Evolutionary conservation across 805 yeast genomes (phyloP), one percentile per base, ranked within the genome.

Genomic region (Priceomyces carsonii): DNA sequence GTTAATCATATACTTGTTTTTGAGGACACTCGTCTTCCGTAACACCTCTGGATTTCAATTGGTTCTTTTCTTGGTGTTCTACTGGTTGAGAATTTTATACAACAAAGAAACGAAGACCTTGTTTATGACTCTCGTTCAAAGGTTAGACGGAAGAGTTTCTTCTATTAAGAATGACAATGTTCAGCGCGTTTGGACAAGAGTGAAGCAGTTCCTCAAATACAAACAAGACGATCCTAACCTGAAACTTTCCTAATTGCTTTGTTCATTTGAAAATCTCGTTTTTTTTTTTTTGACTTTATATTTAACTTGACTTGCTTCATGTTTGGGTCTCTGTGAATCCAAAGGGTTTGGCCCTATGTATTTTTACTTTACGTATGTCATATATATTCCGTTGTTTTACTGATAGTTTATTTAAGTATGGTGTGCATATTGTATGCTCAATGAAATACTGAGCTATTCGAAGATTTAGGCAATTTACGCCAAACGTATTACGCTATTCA

Each of bases 21-120:
- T 79, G 35, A 83, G 86, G 53, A 80, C 90, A 0, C 32, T 81
- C 15, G 55, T 81, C 26, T 63, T 83, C 52, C 75, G 82, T 59
- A 82, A 82, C 29, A 70, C 85, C 8, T 71, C 88, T 2, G 93
- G 93, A 3, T 82, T 69, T 55, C 85, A 83, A 32, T 65, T 85
- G 51, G 71, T 71, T 10, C 52, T 75, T 28, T 82, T 80, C 55
- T 45, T 70, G 35, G 55, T 72, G 39, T 78, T 85, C 53, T 80
- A 78, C 62, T 84, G 91, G 89, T 61, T 85, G 45, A 74, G 88
- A 60, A 57, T 85, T 35, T 74, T 83, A 43, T 81, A 70, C 51
- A 70, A 67, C 54, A 65, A 63, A 40, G 69, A 68, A 40, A 71
- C 79, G 3, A 63, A 70, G 34, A 61, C 55, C 37, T 63, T 75